Evolutionary conservation across 306 rosid genomes (phyloP).

Genomic region (Lablab purpureus): DNA sequence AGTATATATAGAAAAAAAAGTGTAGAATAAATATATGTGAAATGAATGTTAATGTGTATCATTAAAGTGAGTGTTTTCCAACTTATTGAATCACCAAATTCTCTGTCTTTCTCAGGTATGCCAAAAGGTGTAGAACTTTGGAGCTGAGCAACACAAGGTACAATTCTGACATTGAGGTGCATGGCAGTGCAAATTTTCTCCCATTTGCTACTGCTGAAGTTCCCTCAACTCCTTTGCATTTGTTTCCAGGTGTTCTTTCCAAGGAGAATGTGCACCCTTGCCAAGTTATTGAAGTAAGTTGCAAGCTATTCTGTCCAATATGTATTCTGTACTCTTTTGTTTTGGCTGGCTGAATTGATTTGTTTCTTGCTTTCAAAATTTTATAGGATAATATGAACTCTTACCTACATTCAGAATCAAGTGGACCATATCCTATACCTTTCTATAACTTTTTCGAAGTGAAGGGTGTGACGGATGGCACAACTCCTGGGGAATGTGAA

Average conservation of each 20-base stretch:
- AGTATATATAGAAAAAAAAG: too few relatives aligned
- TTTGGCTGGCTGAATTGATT: not conserved
- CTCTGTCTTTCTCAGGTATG: conserved; percentile 42
- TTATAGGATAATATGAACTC: conserved; percentile 43
- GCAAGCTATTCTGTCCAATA: too few relatives aligned
- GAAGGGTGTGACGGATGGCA: conserved; percentile 26
- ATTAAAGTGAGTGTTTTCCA: too few relatives aligned
- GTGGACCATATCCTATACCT: conserved; percentile 31
- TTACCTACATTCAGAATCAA: conserved; percentile 33
- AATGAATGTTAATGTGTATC: too few relatives aligned
- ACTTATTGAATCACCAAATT: too few relatives aligned
- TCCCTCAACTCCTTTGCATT: not conserved
- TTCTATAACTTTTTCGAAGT: conserved; percentile 52
- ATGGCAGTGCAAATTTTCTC: too few relatives aligned
- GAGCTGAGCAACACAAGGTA: too few relatives aligned
- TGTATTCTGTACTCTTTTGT: not conserved
- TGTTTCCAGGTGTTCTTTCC: conserved; percentile 40
- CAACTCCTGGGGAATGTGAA: conserved; percentile 40
- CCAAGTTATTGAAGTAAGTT: conserved; percentile 47
- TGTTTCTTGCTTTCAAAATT: not conserved
- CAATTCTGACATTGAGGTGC: too few relatives aligned
- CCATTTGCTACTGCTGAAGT: not conserved
- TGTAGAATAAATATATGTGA: too few relatives aligned
- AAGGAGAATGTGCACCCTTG: conserved; percentile 38
- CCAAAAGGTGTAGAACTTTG: too few relatives aligned